Base-by-base conservation (phyloP, 75 land plant species). In the Pseudotsuga menziesii region DNA sequence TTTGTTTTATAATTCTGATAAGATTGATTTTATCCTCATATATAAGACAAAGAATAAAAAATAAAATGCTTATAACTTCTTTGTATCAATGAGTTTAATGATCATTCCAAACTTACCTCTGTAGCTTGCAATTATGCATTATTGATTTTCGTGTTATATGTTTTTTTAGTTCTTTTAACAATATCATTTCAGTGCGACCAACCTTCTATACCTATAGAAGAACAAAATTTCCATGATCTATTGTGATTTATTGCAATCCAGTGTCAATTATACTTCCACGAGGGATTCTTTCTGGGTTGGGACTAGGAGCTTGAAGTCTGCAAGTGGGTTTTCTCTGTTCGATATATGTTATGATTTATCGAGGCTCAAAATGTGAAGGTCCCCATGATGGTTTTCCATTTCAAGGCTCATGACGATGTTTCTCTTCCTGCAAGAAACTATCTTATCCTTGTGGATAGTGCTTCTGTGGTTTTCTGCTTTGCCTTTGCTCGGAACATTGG, bases 191-290 rank as follows among this genome's bases (percentile, higher is more conserved):
- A n/a, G n/a, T n/a, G n/a, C n/a, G n/a, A n/a, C n/a, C n/a, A n/a
- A n/a, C n/a, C n/a, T n/a, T n/a, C n/a, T n/a, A n/a, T n/a, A n/a
- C n/a, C n/a, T n/a, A n/a, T n/a, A n/a, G n/a, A n/a, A n/a, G n/a
- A n/a, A n/a, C n/a, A 96, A 96, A 20, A 96, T 96, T 16, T 89
- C 96, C 22, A 88, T 93, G 41, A 93, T 94, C 35, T 83, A 90
- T 5, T 82, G n/a, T n/a, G n/a, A n/a, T n/a, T n/a, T n/a, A n/a
- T n/a, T n/a, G n/a, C n/a, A 93, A 29, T 79, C 83, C 29, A 76
- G 72, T 56, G 80, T 82, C n/a, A 90, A 92, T 0, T 96, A 91
- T 79, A 79, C 55, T 13, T 85, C 84, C 3, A 61, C 93, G 66
- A 22, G 91, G 12, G 82, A 84, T 71, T 93, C 93, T 3, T 91